Base-by-base conservation (phyloP, 192 early-diverging fungal genomes). In the Chytriomyces hyalinus region DNA sequence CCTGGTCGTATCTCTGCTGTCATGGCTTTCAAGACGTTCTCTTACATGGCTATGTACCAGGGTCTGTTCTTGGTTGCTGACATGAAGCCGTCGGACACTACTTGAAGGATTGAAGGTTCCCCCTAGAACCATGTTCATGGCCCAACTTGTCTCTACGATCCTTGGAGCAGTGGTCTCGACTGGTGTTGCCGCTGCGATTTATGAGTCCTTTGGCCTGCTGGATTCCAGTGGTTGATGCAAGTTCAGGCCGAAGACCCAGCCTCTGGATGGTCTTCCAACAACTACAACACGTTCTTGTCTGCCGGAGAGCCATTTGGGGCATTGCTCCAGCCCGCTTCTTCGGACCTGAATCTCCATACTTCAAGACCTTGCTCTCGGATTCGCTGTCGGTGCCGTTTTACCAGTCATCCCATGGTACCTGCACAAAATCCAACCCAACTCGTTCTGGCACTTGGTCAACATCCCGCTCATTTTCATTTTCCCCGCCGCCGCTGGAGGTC, bases 1-100 rank as follows among this genome's bases (percentile, higher is more conserved):
- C n/a, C n/a, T n/a, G 75, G 76, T 61, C 60, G 74, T 46, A 15
- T 53, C 57, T 6, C 15, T 81, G 20, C 22, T 77, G 93, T 94
- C 67, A 91, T 94, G 47, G 91, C 91, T 2, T 96, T 93, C 87
- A 96, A 96, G 84, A 91, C 92, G 13, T 90, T 92, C 65, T 92
- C 92, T 50, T 93, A 92, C 75, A 95, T 94, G 76, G 85, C 89
- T 6, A 85, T 94, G 82, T 78, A 84, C 17, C 94, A 97, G 50
- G 65, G n/a, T n/a, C n/a, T n/a, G n/a, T n/a, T n/a, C n/a, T n/a
- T n/a, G n/a, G n/a, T n/a, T n/a, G n/a, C n/a, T 43, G 92, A 93
- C 80, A 78, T 94, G 10, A 94, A 94, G 73, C 81, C n/a, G n/a
- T 93, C 15, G 91, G 90, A 48, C 90, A 92, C 65, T 93, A 92